Base-by-base conservation (phyloP, 164 flowering plant species). In the Hamamelis virginiana region DNA sequence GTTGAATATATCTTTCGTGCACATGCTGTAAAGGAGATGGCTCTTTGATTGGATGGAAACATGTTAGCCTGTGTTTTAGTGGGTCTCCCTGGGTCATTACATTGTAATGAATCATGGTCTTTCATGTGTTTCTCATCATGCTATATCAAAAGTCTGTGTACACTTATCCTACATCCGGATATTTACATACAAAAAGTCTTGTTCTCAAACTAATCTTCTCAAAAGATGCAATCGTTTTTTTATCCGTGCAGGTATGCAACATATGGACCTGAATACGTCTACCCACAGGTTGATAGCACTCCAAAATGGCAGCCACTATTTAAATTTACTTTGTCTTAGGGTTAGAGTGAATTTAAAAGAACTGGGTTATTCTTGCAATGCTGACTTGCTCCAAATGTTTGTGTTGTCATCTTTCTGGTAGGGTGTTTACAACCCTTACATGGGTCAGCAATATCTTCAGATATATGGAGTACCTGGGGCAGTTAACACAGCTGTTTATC, bases 401-500 rank as follows among this genome's bases (percentile, higher is more conserved):
- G 1, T 61, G 5, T 22, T 77, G 27, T 62, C 44, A 50, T 76
- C 13, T 69, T 61, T 52, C 65, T 65, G 63, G 33, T 76, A 95
- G 97, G 92, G 92, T 74, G 77, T 82, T 63, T 92, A 89, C 84
- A 88, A 80, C 73, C 96, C 98, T 69, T 91, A 91, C 72, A 60
- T 75, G 67, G 88, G 87, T 74, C 98, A 94, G 80, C 98, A 89
- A 59, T 92, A 89, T 81, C 85, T 87, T 86, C 98, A 84, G 72
- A 72, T 95, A 64, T 92, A 92, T 74, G 97, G 97, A 58, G 85
- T 86, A 8, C 95, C 98, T 60, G 89, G 92, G 55, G 28, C 91
- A 23, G 86, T 84, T 26, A 87, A 84, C 69, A 26, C 94, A 9
- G 67, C 91, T 13, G 43, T 88, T 64, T 88, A 91, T 74, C 96